Conservation (phyloP, 371 early-diverging fungal genomes). For the Mortierella polycephala region DNA sequence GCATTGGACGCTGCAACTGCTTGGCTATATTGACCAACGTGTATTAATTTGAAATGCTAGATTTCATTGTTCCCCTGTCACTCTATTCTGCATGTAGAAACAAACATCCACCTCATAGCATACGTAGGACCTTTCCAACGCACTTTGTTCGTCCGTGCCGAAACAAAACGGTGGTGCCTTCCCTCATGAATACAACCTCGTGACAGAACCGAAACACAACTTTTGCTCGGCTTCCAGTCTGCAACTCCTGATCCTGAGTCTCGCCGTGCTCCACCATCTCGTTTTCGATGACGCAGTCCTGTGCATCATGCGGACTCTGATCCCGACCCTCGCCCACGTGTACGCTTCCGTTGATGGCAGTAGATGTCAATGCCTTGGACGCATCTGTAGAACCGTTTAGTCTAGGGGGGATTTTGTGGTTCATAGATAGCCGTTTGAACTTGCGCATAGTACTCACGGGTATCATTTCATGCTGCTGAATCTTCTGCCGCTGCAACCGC, state of each 20-base stretch:
- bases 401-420: not conserved
- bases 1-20: too few relatives aligned
- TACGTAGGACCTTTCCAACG: slow-evolving; percentile 79
- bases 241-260: slow-evolving; percentile 9
- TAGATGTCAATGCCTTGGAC: not conserved
- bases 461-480: slow-evolving; percentile 15
- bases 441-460: slow-evolving; percentile 31
- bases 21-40: too few relatives aligned
- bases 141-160: slow-evolving; percentile 90
- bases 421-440: slow-evolving; percentile 11
- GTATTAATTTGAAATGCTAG: too few relatives aligned
- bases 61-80: too few relatives aligned
- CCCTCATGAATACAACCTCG: slow-evolving; percentile 82
- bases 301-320: slow-evolving; percentile 57
- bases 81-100: too few relatives aligned
- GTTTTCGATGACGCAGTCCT: too few relatives aligned
- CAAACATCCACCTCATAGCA: slow-evolving; percentile 41
- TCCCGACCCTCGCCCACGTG: slow-evolving; percentile 54
- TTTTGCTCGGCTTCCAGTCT: slow-evolving; percentile 73
- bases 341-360: not conserved
- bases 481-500: not conserved
- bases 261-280: too few relatives aligned
- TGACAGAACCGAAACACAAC: slow-evolving; percentile 82
- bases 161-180: slow-evolving; percentile 79
- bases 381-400: slow-evolving; percentile 1